Evolutionary conservation across 1,139 yeast genomes (phyloP).

Genomic region (Debaryomycetaceae sp.): DNA sequence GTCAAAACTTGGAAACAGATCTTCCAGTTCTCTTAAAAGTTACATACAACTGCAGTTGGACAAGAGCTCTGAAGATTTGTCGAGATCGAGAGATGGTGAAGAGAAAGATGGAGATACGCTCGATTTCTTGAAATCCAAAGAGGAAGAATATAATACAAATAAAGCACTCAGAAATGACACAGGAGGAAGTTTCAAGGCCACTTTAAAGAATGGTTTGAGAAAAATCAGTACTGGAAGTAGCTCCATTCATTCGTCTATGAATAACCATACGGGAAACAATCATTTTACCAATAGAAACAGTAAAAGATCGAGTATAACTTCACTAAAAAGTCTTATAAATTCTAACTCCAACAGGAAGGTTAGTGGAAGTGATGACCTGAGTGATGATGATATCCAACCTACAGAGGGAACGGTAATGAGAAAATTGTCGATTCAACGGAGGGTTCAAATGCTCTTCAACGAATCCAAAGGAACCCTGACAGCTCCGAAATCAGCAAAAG

Average conservation of each 20-base stretch:
- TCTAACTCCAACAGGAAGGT: conserved; percentile 24
- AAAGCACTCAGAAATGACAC: conserved; percentile 26
- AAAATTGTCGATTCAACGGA: conserved; percentile 56
- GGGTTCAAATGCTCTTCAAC: conserved; percentile 60
- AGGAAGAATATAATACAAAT: conserved; percentile 18
- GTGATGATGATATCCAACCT: conserved; percentile 5
- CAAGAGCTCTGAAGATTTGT: conserved; percentile 19
- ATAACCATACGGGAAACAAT: conserved; percentile 22
- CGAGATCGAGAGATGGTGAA: conserved; percentile 14
- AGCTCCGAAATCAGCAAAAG: conserved; percentile 60
- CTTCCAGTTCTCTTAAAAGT: conserved; percentile 31
- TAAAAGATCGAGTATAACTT: conserved; percentile 40
- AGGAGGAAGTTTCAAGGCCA: conserved; percentile 44
- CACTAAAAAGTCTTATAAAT: conserved; percentile 42
- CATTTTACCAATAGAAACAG: conserved; percentile 4
- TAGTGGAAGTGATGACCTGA: conserved; percentile 10
- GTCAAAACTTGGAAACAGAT: conserved; percentile 5
- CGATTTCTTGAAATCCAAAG: conserved; percentile 58
- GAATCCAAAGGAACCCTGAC: conserved; percentile 42
- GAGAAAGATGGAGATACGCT: conserved; percentile 28
- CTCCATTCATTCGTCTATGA: conserved; percentile 13
- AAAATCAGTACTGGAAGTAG: conserved; percentile 41
- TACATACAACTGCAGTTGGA: conserved; percentile 34
- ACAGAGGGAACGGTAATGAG: conserved; percentile 14
- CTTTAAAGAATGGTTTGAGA: conserved; percentile 34